Evolutionary conservation across 495 filamentous ascomycete genomes (phyloP), one percentile per base, ranked within the genome.

Genomic region (Neurospora sp.): DNA sequence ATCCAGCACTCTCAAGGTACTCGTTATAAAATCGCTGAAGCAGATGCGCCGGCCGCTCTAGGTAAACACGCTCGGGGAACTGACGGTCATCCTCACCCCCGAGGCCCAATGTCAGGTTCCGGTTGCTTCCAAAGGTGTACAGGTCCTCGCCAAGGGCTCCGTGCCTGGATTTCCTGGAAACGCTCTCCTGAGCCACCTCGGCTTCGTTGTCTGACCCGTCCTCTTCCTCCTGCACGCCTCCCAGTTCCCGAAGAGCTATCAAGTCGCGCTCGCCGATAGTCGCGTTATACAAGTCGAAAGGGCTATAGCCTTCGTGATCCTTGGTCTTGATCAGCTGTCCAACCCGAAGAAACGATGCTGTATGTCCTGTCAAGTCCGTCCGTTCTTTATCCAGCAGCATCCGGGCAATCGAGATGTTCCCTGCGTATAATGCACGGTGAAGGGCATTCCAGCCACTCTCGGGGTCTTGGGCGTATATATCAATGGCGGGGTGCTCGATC

Each of bases 361-460:
- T 83, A 39, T 84, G 80, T 45, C 83, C 85, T 1, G 87, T 87
- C 61, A 89, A 83, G 75, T 94, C 91, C 47, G 85, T 86, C 39
- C 86, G 84, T 78, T 97, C 94, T 41, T 91, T 89, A 61, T 89
- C 86, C 73, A 99, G 87, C 59, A 98, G 88, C 14, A 90, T 86
- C 68, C 92, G 87, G 1, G 96, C 94, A 73, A 97, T 90, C 14
- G 93, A 90, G 69, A 94, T 90, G 78, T 98, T 98, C 22, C 96
- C 96, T 76, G 92, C 90, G 77, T 98, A 99, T 69, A 99, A 84
- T 10, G 96, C 93, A 75, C 96, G 89, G 77, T 99, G 96, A 61
- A 99, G 84, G 22, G 94, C 90, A 70, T 96, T 98, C 96, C 96
- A 99, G 27, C 95, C 96, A 80, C 91, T 98, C 80, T 99, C 96